These are phyloP conservation scores for Eucalyptus viminalis DNA, from an alignment of 345 rosid genomes.

Conservation along the genomic window DNA sequence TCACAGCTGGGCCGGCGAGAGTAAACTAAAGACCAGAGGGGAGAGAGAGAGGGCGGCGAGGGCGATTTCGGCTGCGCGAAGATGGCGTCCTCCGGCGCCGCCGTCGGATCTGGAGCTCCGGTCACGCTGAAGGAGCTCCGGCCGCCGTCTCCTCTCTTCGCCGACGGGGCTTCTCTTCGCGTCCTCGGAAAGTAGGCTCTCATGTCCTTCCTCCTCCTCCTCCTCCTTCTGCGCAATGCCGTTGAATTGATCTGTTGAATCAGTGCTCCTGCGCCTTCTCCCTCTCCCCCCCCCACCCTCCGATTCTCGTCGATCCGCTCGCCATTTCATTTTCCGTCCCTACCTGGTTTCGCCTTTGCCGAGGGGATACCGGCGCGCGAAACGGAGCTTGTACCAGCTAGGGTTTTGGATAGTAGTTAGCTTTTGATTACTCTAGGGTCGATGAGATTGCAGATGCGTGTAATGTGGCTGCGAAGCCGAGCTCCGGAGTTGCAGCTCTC, in stretches of 20 bases:
- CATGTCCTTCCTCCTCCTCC: neutral
- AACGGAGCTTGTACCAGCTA: neutral
- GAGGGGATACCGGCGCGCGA: neutral
- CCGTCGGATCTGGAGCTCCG: conserved; percentile 31
- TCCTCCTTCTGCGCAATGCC: neutral
- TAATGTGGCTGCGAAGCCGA: neutral
- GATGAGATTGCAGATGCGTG: neutral
- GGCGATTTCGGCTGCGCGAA: neutral
- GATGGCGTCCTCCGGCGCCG: conserved; percentile 15
- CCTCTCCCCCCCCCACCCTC: neutral
- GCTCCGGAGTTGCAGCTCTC: neutral
- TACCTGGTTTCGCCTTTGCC: neutral
- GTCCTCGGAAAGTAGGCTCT: conserved; percentile 51
- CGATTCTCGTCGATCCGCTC: neutral
- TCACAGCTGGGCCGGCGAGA: neutral
- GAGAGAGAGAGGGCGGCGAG: no score
- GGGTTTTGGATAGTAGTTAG: neutral
- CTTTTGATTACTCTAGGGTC: neutral
- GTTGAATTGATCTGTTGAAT: neutral
- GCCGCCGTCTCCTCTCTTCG: conserved; percentile 46
- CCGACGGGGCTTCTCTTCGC: conserved; percentile 51
- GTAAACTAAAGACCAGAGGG: neutral
- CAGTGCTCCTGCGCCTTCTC: neutral
- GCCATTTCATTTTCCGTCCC: neutral
- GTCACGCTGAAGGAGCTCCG: conserved; percentile 38